Conservation (phyloP, 768 basidiomycete species). For the Lyophyllum shimeji region DNA sequence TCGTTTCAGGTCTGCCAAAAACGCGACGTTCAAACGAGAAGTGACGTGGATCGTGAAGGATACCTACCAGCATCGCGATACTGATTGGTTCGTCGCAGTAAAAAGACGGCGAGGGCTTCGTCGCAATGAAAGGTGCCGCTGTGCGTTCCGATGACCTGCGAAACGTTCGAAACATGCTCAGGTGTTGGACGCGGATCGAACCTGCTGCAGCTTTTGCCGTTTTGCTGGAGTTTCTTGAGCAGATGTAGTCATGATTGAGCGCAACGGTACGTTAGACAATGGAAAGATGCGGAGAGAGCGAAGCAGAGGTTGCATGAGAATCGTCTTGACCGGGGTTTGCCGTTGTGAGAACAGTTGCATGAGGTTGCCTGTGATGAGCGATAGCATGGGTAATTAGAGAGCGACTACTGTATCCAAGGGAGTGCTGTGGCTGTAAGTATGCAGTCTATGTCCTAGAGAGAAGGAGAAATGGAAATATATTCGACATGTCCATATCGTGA, state of each 20-base stretch:
- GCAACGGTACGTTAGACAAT: not conserved
- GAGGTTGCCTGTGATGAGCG: not conserved
- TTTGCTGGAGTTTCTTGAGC: slow-evolving; percentile 28
- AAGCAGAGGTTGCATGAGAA: not conserved
- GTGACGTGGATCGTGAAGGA: not conserved
- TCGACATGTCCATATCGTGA: not conserved
- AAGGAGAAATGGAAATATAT: slow-evolving; percentile 2
- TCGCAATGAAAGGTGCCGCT: slow-evolving; percentile 97
- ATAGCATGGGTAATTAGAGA: not conserved
- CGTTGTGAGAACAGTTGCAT: not conserved
- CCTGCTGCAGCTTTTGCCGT: slow-evolving; percentile 41
- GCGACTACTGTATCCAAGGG: not conserved
- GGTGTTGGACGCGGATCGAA: not conserved
- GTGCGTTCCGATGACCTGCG: slow-evolving; percentile 87
- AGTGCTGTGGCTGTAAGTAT: slow-evolving; percentile 4
- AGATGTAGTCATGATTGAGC: slow-evolving; percentile 11
- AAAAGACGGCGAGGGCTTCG: slow-evolving; percentile 91
- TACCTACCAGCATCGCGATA: slow-evolving; percentile 74
- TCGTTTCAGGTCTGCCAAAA: slow-evolving; percentile 57
- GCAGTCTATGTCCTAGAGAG: slow-evolving; percentile 11
- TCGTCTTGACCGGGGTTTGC: slow-evolving; percentile 8
- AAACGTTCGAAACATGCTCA: not conserved
- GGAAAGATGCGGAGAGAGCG: not conserved
- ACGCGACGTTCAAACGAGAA: not conserved
- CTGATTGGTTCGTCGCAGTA: slow-evolving; percentile 73